Evolutionary conservation across 73 alveolate genomes (phyloP), one percentile per base, ranked within the genome.

Genomic region (Uronychia binucleata): DNA sequence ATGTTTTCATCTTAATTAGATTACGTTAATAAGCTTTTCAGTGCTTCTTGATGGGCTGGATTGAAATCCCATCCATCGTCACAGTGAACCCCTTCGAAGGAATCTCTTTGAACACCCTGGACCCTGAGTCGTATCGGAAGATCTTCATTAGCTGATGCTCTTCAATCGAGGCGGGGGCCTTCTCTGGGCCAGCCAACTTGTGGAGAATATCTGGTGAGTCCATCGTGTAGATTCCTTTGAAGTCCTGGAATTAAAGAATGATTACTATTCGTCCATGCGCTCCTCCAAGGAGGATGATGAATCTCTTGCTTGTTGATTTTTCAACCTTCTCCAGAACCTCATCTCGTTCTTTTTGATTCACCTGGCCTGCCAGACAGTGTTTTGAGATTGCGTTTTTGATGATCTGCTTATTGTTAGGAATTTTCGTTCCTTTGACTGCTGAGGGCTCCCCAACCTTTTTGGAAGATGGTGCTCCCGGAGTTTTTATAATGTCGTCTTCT

Each of bases 341-440:
- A 67, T 88, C 94, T 34, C 96, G 77, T 33, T 78, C 89, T 32
- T 67, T 82, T 83, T 78, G 32, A 31, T 85, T 83, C 19, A 90
- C 93, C n/a, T 88, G 94, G 30, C 96, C 96, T 30, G 96, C 96
- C 25, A 89, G 58, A 76, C 96, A 91, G 0, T 84, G 92, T 46
- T 82, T 67, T 25, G 94, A 76, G 28, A 91, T 88, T 0, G 96
- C 96, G 77, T 91, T 91, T 84, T 79, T 91, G 11, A 91, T 78
- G n/a, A 91, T 76, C 27, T 90, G 89, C 83, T 90, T 83, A 88
- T 91, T 91, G 27, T 88, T 35, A 57, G 83, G 90, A 27, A 88
- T 82, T 57, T 91, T 91, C 28, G 58, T 32, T 78, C 75, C 75
- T 78, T 19, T 46, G 67, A 46, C 67, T 46, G n/a, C n/a, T n/a